A percentile compares a stretch with the other conserved stretches of the same genome.
Evolutionary conservation across 306 rosid genomes (phyloP).

Genomic region (Fagus sylvatica): DNA sequence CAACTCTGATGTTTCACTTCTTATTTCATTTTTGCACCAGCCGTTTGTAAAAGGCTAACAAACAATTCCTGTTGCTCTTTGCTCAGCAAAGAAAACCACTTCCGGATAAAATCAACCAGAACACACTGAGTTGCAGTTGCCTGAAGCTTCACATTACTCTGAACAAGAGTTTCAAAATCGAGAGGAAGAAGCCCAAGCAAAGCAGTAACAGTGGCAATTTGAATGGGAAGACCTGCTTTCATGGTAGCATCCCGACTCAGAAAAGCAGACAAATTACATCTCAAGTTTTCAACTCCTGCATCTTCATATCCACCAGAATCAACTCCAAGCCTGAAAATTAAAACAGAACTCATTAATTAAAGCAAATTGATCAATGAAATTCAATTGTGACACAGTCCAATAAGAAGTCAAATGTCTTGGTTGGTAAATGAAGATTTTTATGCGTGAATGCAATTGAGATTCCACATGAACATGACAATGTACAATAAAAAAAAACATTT

Average conservation of each 20-base stretch:
- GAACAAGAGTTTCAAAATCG: constrained; percentile 57
- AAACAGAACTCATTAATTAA: constrained; percentile 8
- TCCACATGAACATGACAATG: not conserved
- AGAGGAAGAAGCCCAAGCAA: constrained; percentile 57
- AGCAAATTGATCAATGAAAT: constrained; percentile 5
- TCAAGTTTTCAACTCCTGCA: constrained; percentile 52
- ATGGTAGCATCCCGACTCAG: constrained; percentile 33
- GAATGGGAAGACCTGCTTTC: constrained; percentile 44
- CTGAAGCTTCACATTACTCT: constrained; percentile 26
- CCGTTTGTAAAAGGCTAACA: constrained; percentile 35
- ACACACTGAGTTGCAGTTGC: constrained; percentile 28
- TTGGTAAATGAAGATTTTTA: not conserved
- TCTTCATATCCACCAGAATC: constrained; percentile 68
- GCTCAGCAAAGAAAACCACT: constrained; percentile 63
- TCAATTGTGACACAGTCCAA: not conserved
- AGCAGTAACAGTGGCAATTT: constrained; percentile 56
- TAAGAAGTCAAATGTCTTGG: not conserved
- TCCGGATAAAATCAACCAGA: constrained; percentile 43
- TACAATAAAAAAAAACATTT: not conserved
- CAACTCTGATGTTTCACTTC: not conserved
- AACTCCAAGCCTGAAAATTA: constrained; percentile 66
- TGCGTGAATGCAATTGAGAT: not conserved
- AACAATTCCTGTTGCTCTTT: constrained; percentile 57
- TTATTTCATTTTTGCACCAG: constrained; percentile 20
- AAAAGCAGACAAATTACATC: constrained; percentile 47